A percentile compares a stretch with the other conserved stretches of the same genome.
Conservation (phyloP, 2,329 filamentous ascomycete species). For the Sclerotinia glacialis region DNA sequence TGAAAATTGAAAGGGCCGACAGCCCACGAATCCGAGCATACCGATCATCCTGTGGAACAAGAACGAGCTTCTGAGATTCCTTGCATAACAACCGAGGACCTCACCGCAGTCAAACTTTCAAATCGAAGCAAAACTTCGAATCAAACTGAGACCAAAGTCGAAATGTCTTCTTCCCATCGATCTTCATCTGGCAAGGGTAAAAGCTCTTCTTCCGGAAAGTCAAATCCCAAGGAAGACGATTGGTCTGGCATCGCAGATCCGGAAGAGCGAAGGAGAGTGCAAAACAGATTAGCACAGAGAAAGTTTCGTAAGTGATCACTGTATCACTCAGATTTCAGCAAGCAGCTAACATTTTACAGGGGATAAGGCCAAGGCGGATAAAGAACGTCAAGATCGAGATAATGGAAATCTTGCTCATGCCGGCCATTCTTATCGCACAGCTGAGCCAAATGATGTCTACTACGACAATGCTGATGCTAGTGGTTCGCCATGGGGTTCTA, state of each 20-base stretch:
- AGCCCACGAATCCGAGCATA: conserved; percentile 29
- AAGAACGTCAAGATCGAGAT: conserved; percentile 63
- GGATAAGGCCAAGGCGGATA: conserved; percentile 66
- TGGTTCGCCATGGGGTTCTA: conserved; percentile 69
- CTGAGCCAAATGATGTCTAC: conserved; percentile 55
- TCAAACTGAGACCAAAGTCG: conserved; percentile 34
- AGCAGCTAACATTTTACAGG: conserved; percentile 46
- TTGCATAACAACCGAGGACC: conserved; percentile 33
- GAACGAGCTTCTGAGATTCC: conserved; percentile 26
- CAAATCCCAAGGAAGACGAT: conserved; percentile 52
- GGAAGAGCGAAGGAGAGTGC: conserved; percentile 68
- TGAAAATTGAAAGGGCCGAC: conserved; percentile 31
- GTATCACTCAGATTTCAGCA: background rate
- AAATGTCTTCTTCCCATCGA: conserved; percentile 37
- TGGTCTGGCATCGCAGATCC: conserved; percentile 70
- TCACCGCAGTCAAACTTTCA: conserved; percentile 28
- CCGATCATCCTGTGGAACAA: conserved; percentile 23
- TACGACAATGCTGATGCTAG: conserved; percentile 52
- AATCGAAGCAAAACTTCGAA: conserved; percentile 23
- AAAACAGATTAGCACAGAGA: conserved; percentile 72
- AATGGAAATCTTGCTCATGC: conserved; percentile 62
- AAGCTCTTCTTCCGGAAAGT: conserved; percentile 37
- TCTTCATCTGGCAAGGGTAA: conserved; percentile 33
- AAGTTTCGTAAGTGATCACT: conserved; percentile 65
- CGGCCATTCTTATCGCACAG: conserved; percentile 61